A percentile compares a stretch with the other conserved stretches of the same genome.
These are phyloP conservation scores for Neonectria neomacrospora DNA, from an alignment of 2,329 filamentous ascomycete genomes.

Conservation along the genomic window DNA sequence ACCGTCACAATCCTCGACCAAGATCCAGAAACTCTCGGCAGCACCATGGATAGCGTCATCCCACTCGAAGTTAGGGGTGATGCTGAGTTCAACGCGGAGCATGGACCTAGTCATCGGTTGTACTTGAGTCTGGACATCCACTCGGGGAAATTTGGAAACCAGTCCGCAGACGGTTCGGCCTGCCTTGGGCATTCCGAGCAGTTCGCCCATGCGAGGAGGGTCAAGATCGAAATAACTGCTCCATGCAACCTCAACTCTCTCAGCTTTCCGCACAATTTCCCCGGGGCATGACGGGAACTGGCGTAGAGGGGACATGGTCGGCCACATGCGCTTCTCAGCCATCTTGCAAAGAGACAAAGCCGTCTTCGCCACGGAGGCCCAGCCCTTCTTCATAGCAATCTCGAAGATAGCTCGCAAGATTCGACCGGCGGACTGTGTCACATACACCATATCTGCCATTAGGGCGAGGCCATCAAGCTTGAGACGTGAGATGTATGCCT, in stretches of 20 bases:
- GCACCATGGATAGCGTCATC: slow-evolving; percentile 88
- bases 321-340: slow-evolving; percentile 99
- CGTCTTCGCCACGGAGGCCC: slow-evolving; percentile 91
- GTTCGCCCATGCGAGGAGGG: slow-evolving; percentile 93
- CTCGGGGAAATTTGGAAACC: slow-evolving; percentile 90
- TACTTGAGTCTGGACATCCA: slow-evolving; percentile 92
- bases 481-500: slow-evolving; percentile 95
- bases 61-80: slow-evolving; percentile 96
- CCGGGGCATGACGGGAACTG: slow-evolving; percentile 86
- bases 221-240: slow-evolving; percentile 95
- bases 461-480: slow-evolving; percentile 93
- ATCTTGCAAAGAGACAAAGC: slow-evolving; percentile 97
- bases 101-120: slow-evolving; percentile 95
- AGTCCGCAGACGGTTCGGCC: slow-evolving; percentile 86
- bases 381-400: slow-evolving; percentile 96
- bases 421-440: slow-evolving; percentile 96
- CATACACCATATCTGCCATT: slow-evolving; percentile 99
- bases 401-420: slow-evolving; percentile 96
- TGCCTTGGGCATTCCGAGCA: slow-evolving; percentile 89
- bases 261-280: slow-evolving; percentile 91
- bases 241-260: slow-evolving; percentile 95
- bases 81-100: slow-evolving; percentile 88
- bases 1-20: slow-evolving; percentile 97
- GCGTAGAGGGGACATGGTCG: slow-evolving; percentile 94
- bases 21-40: slow-evolving; percentile 94